phyloP scores from a whole-genome alignment of 2,329 filamentous ascomycete species.

The Tolypocladium endophyticum region DNA sequence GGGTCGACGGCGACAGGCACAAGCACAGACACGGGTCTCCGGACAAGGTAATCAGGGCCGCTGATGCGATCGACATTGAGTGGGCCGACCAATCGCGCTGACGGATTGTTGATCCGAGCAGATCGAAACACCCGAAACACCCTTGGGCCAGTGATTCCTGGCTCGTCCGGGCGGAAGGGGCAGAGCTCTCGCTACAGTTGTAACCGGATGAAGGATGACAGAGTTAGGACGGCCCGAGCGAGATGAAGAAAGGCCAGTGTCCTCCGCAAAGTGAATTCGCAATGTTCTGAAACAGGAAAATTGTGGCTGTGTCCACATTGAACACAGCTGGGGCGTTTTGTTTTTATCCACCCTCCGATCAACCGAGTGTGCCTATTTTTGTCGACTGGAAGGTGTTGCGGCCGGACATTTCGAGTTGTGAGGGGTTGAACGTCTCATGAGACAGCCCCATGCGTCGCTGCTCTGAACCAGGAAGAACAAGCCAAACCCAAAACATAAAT shows the following conservation, averaged over 20 bases:
- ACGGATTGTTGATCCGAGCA: constrained; percentile 4
- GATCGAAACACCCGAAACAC: constrained; percentile 12
- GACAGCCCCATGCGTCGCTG: constrained; percentile 9
- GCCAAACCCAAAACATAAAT: constrained; percentile 1
- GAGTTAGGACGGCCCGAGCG: constrained; percentile 10
- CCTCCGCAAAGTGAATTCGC: constrained; percentile 3
- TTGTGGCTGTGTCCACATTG: constrained; percentile 5
- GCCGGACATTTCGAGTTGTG: constrained; percentile 4
- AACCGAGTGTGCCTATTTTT: background rate
- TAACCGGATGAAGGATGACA: constrained; percentile 1
- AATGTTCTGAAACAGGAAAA: constrained; percentile 10
- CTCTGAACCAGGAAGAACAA: constrained; percentile 3
- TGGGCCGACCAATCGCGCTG: constrained; percentile 7
- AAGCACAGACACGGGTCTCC: background rate
- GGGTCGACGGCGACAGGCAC: background rate
- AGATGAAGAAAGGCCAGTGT: constrained; percentile 4
- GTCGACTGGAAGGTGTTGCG: background rate
- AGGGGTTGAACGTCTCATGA: constrained; percentile 8
- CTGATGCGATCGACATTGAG: constrained; percentile 4
- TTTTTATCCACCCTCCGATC: background rate
- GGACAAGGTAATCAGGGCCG: constrained; percentile 3
- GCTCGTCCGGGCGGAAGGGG: constrained; percentile 1
- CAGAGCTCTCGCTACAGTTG: constrained; percentile 1
- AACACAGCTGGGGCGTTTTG: background rate
- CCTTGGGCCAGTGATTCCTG: constrained; percentile 3